Evolutionary conservation across 495 filamentous ascomycete species (phyloP).

Genomic region (Penicillium flavigenum): DNA sequence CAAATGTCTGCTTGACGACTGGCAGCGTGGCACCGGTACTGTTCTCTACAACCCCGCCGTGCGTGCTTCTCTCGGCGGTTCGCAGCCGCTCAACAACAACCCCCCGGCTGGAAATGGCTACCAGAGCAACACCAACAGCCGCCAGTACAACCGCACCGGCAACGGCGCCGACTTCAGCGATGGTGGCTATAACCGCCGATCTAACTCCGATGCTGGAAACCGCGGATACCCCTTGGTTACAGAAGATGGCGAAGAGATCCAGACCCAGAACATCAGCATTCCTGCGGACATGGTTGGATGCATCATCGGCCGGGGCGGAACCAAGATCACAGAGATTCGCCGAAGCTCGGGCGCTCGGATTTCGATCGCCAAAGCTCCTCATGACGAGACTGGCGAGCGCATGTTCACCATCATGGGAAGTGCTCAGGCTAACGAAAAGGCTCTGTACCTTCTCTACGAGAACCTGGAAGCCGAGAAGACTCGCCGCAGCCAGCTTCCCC

Average conservation of each 20-base stretch:
- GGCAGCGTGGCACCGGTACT: slow-evolving; percentile 93
- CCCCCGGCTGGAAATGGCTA: slow-evolving; percentile 32
- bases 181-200: slow-evolving; percentile 67
- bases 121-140: slow-evolving; percentile 55
- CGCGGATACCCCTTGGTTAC: slow-evolving; percentile 77
- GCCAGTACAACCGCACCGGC: slow-evolving; percentile 86
- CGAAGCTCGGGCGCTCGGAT: slow-evolving; percentile 94
- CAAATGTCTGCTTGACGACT: slow-evolving; percentile 97
- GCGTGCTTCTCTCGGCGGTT: slow-evolving; percentile 65
- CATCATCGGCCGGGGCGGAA: slow-evolving; percentile 92
- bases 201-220: slow-evolving; percentile 72
- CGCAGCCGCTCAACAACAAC: slow-evolving; percentile 38
- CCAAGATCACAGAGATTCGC: slow-evolving; percentile 97
- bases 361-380: slow-evolving; percentile 96
- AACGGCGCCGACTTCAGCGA: slow-evolving; percentile 98
- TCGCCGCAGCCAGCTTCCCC: slow-evolving; percentile 78
- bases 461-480: slow-evolving; percentile 98
- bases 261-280: slow-evolving; percentile 99
- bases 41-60: slow-evolving; percentile 96
- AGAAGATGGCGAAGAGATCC: slow-evolving; percentile 95
- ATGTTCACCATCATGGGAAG: slow-evolving; percentile 99
- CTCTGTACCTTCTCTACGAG: slow-evolving; percentile 94
- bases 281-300: slow-evolving; percentile 99
- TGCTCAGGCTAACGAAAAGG: slow-evolving; percentile 86
- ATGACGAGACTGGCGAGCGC: slow-evolving; percentile 95